These are phyloP conservation scores for Penicillium sp. DNA, from an alignment of 2,329 filamentous ascomycete species.

Conservation along the genomic window DNA sequence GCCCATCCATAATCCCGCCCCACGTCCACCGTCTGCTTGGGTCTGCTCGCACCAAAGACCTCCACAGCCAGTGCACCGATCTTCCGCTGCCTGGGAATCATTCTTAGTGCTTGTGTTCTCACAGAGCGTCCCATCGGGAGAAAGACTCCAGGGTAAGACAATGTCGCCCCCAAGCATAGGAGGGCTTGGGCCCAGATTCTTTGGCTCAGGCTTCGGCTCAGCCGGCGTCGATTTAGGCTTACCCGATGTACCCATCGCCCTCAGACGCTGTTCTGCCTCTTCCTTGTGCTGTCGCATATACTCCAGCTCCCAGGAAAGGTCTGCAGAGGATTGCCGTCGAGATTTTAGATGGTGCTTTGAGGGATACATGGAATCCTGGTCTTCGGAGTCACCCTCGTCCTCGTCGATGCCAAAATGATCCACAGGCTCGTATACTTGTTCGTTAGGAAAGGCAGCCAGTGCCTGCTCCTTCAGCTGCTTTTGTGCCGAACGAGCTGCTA, in stretches of 20 bases:
- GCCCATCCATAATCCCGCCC: slow-evolving; percentile 45
- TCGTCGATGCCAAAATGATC: slow-evolving; percentile 50
- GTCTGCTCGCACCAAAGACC: slow-evolving; percentile 78
- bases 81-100: slow-evolving; percentile 52
- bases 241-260: slow-evolving; percentile 35
- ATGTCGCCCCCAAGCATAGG: slow-evolving; percentile 88
- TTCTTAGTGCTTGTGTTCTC: slow-evolving; percentile 69
- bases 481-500: slow-evolving; percentile 78
- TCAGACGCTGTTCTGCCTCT: slow-evolving; percentile 53
- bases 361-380: slow-evolving; percentile 26
- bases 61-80: slow-evolving; percentile 56
- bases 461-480: slow-evolving; percentile 71
- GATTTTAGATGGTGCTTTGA: slow-evolving; percentile 33
- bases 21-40: slow-evolving; percentile 39
- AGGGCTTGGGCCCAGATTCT: slow-evolving; percentile 61
- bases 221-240: slow-evolving; percentile 35
- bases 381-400: slow-evolving; percentile 38
- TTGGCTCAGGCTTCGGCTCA: slow-evolving; percentile 48
- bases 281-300: slow-evolving; percentile 80
- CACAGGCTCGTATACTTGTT: slow-evolving; percentile 47
- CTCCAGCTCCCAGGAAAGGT: slow-evolving; percentile 70
- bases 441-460: slow-evolving; percentile 52
- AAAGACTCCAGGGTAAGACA: slow-evolving; percentile 75
- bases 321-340: slow-evolving; percentile 46
- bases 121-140: slow-evolving; percentile 80